Base-by-base conservation (phyloP, 768 basidiomycete species). In the Auriscalpium vulgare region DNA sequence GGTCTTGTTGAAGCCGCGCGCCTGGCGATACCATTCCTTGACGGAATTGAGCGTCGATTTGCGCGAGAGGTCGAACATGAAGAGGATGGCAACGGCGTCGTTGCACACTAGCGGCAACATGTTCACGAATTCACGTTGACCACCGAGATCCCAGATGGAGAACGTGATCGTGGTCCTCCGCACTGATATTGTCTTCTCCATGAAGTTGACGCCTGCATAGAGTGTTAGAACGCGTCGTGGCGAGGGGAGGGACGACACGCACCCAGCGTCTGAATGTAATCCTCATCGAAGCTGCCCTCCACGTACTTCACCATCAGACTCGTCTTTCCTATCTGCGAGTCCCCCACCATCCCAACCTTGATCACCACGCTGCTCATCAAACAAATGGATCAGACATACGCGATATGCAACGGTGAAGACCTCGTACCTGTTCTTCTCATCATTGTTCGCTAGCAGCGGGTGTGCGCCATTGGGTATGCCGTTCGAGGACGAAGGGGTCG, bases 231-330 rank as follows among this genome's bases (percentile, higher is more conserved):
- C 77, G 63, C 37, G 56, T 23, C 16, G 51, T 44, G 21, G 49
- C 17, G 55, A 56, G 46, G 21, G 35, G 45, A 38, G 37, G 46
- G 46, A 56, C 38, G 36, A 47, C 43, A 56, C 85, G 56, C 67
- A 87, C 92, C 95, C 75, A 99, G 86, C 75, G 95, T 97, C 82
- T 97, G 95, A 70, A 99, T 97, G 75, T 98, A 98, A 72, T 97
- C 95, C 77, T 95, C 94, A 73, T 97, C 94, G 72, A 95, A 97
- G 73, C 88, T 92, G 52, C 95, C 95, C 75, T 99, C 95, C 58
- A 97, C 95, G 68, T 98, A 98, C 76, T 97, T 97, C 72, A 98
- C 95, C 95, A 98, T 98, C 69, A 98, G 78, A 73, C 91, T 93
- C 61, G 95, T 98, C 81, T 98, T 97, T 64, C 95, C 95, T 68